Evolutionary conservation across 2,329 filamentous ascomycete species (phyloP).

Genomic region (Ophiosphaerella herpotricha): DNA sequence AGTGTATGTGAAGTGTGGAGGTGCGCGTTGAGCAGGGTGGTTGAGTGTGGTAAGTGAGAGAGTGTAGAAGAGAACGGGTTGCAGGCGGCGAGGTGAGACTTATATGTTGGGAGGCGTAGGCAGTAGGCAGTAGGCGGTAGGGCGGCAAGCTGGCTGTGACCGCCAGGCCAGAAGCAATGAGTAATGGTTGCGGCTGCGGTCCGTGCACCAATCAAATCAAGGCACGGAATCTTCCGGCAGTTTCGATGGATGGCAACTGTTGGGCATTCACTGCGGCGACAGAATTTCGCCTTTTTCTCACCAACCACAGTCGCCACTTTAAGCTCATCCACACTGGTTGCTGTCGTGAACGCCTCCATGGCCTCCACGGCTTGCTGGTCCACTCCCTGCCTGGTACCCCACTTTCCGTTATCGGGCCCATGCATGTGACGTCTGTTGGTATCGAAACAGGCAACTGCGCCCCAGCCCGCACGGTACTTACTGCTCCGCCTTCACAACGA

Average conservation of each 20-base stretch:
- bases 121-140: background rate
- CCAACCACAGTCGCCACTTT: too few relatives aligned
- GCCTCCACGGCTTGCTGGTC: background rate
- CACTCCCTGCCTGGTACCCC: conserved; percentile 11
- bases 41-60: conserved; percentile 2
- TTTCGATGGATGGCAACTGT: conserved; percentile 17
- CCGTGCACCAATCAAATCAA: conserved; percentile 37
- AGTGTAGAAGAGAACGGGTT: conserved; percentile 19
- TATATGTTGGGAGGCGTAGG: conserved; percentile 25
- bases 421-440: conserved; percentile 27
- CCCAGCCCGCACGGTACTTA: conserved; percentile 17
- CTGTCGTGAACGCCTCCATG: background rate
- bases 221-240: conserved; percentile 43
- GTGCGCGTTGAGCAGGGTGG: conserved; percentile 14
- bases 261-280: background rate
- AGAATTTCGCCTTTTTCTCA: background rate
- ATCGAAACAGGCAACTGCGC: conserved; percentile 19
- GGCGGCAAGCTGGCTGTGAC: conserved; percentile 33
- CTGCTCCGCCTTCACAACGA: conserved; percentile 5
- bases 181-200: conserved; percentile 7
- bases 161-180: conserved; percentile 31
- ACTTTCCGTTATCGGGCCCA: conserved; percentile 35
- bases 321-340: background rate
- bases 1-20: background rate
- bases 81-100: conserved; percentile 25